phyloP scores from a whole-genome alignment of 2,329 filamentous ascomycete species.

The Chaetomiaceae sp. region DNA sequence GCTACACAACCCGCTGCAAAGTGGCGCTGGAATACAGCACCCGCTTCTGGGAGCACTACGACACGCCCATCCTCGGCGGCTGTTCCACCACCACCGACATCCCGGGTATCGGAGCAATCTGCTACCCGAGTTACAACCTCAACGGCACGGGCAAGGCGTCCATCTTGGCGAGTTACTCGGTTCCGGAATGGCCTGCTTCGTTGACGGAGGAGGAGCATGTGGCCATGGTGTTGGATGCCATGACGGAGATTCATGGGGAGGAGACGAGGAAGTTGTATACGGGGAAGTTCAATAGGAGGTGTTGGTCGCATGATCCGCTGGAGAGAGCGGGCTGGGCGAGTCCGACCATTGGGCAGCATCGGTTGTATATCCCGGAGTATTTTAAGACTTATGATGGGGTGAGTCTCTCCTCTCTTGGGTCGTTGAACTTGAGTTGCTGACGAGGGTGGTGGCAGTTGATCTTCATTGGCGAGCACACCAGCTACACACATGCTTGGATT shows the following conservation, averaged over 20 bases:
- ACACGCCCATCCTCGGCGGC: slow-evolving; percentile 57
- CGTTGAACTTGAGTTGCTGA: not conserved
- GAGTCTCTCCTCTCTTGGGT: slow-evolving; percentile 16
- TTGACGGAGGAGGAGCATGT: slow-evolving; percentile 58
- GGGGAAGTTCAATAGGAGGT: slow-evolving; percentile 59
- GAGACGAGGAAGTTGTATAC: slow-evolving; percentile 59
- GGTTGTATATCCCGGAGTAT: slow-evolving; percentile 67
- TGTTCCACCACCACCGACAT: slow-evolving; percentile 55
- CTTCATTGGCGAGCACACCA: slow-evolving; percentile 65
- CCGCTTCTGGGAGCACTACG: slow-evolving; percentile 53
- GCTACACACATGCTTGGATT: slow-evolving; percentile 69
- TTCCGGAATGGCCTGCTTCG: slow-evolving; percentile 35
- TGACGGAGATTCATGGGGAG: slow-evolving; percentile 62
- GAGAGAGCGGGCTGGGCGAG: slow-evolving; percentile 59
- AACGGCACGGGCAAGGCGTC: slow-evolving; percentile 60
- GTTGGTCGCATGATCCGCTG: slow-evolving; percentile 60
- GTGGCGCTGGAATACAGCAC: slow-evolving; percentile 65
- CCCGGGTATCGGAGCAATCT: slow-evolving; percentile 56
- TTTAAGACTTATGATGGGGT: slow-evolving; percentile 63
- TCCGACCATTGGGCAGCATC: slow-evolving; percentile 60
- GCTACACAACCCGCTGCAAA: slow-evolving; percentile 47
- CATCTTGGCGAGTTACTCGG: slow-evolving; percentile 55
- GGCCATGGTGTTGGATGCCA: slow-evolving; percentile 58
- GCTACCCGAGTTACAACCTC: slow-evolving; percentile 64
- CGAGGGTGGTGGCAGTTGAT: slow-evolving; percentile 44